Evolutionary conservation across 1,284 basidiomycete genomes (phyloP).

Genomic region (Melampsora larici-populina): DNA sequence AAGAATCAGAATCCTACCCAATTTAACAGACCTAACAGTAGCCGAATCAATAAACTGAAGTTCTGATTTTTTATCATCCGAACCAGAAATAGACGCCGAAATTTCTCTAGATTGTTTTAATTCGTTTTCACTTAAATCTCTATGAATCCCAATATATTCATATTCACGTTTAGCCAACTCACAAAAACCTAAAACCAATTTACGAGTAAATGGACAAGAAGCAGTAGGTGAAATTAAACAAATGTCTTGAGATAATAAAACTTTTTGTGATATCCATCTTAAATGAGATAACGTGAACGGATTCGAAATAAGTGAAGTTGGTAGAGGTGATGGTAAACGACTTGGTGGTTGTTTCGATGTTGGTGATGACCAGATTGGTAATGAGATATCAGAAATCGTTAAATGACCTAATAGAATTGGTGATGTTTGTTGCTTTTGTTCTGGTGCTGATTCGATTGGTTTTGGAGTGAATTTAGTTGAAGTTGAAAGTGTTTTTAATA

Average conservation of each 20-base stretch:
- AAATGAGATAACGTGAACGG: background rate
- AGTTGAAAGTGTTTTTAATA: conserved; percentile 1
- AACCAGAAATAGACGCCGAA: conserved; percentile 42
- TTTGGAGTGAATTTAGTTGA: background rate
- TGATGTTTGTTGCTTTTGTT: background rate
- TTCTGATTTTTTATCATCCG: conserved; percentile 47
- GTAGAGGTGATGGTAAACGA: background rate
- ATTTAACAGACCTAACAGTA: conserved; percentile 54
- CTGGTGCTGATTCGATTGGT: background rate
- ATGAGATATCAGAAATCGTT: background rate
- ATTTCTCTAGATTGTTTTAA: conserved; percentile 52
- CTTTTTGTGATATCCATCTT: background rate
- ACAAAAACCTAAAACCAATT: background rate
- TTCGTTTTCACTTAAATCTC: conserved; percentile 54
- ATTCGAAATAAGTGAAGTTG: background rate
- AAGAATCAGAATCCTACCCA: conserved; percentile 53
- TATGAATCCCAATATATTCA: conserved; percentile 54
- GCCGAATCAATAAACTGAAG: conserved; percentile 53
- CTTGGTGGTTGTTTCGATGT: background rate
- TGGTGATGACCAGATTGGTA: background rate
- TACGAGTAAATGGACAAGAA: background rate
- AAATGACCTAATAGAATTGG: background rate
- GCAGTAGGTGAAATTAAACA: background rate
- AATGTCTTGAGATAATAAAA: background rate
- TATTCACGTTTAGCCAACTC: conserved; percentile 38